Evolutionary conservation across 768 basidiomycete genomes (phyloP).

Genomic region (Tricholoma furcatifolium): DNA sequence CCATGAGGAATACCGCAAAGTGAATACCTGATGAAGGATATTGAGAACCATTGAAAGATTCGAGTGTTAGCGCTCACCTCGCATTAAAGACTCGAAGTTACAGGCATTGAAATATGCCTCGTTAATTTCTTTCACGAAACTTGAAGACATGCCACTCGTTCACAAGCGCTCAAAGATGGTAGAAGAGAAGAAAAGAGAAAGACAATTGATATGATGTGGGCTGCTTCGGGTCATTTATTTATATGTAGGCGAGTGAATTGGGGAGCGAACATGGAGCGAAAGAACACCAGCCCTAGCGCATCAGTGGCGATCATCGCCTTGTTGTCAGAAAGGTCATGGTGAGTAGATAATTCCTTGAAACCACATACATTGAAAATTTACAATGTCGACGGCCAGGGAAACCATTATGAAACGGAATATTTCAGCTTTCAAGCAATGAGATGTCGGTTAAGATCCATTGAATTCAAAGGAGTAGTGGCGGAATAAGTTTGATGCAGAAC

Average conservation of each 20-base stretch:
- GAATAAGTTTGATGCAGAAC: no score
- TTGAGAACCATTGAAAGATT: no score
- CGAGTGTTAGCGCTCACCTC: constrained; percentile 1
- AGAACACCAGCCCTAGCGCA: no score
- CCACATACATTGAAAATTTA: no score
- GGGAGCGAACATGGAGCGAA: background rate
- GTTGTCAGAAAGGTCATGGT: no score
- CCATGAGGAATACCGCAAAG: constrained; percentile 12
- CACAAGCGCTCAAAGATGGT: background rate
- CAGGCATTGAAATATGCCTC: constrained; percentile 18
- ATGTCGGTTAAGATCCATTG: no score
- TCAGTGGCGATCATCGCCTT: no score
- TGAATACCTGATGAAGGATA: constrained; percentile 10
- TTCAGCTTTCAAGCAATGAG: no score
- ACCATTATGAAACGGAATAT: no score
- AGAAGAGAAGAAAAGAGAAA: background rate
- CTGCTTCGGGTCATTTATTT: background rate
- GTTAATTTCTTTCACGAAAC: constrained; percentile 13
- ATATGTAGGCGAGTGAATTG: background rate
- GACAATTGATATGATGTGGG: background rate
- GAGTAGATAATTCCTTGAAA: no score
- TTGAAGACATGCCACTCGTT: background rate
- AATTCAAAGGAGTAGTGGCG: no score
- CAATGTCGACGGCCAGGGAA: no score
- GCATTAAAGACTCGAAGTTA: constrained; percentile 19